Percentiles rank a stretch among this genome's conserved stretches.
Evolutionary conservation across 129 eudicot genomes (phyloP).

Genomic region (Flaveria sonorensis): DNA sequence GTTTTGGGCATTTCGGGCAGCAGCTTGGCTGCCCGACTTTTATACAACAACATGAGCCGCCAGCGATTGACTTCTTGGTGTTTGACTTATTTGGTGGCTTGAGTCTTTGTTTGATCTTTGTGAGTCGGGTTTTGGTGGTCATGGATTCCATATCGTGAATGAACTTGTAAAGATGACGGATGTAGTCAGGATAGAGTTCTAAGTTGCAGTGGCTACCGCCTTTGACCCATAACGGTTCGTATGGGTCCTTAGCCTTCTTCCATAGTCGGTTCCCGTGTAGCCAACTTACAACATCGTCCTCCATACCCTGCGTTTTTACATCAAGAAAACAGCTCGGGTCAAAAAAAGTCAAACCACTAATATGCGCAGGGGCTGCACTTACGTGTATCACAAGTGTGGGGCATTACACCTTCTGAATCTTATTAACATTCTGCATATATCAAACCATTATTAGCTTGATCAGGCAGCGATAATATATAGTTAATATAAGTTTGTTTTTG

Average conservation of each 20-base stretch:
- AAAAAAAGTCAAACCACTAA: neutral
- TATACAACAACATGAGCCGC: conserved; percentile 38
- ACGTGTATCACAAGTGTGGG: conserved; percentile 91
- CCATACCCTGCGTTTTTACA: conserved; percentile 68
- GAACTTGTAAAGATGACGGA: conserved; percentile 81
- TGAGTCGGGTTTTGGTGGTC: conserved; percentile 68
- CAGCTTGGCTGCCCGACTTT: conserved; percentile 49
- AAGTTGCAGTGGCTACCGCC: conserved; percentile 97
- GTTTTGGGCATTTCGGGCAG: conserved; percentile 37
- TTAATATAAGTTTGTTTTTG: too few relatives aligned
- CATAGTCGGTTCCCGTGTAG: conserved; percentile 81
- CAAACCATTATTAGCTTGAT: conserved; percentile 18
- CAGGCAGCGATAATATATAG: neutral
- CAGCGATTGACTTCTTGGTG: conserved; percentile 19
- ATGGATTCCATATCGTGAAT: conserved; percentile 81
- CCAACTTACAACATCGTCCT: conserved; percentile 89
- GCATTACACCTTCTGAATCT: conserved; percentile 80
- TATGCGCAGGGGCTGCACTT: conserved; percentile 38
- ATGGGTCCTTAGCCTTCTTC: conserved; percentile 80
- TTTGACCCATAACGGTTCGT: conserved; percentile 95
- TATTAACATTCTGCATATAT: conserved; percentile 74
- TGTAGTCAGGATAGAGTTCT: conserved; percentile 89
- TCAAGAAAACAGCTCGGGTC: neutral
- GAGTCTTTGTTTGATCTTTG: conserved; percentile 58
- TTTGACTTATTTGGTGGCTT: conserved; percentile 35